Percentiles rank a stretch among this genome's conserved stretches.
Evolutionary conservation across 306 rosid species (phyloP).

Genomic region (Inga leiocalycina): DNA sequence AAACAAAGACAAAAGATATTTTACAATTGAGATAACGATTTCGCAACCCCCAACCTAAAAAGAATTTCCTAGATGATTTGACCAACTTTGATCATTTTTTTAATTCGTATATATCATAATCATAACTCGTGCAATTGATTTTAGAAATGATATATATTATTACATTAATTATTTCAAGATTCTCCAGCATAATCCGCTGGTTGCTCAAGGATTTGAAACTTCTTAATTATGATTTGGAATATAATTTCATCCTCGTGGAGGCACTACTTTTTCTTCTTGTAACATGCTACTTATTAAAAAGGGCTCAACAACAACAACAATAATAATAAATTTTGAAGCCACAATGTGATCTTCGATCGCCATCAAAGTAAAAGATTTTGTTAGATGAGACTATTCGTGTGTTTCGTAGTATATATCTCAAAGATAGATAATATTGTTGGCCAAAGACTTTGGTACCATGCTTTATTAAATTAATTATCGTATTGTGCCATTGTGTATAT

Average conservation of each 20-base stretch:
- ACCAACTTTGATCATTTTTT: background rate
- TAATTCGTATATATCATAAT: background rate
- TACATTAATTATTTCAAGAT: slow-evolving; percentile 12
- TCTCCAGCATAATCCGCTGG: background rate
- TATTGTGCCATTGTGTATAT: background rate
- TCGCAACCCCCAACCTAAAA: slow-evolving; percentile 38
- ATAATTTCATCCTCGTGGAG: slow-evolving; percentile 16
- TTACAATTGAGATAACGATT: slow-evolving; percentile 40
- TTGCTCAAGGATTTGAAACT: slow-evolving; percentile 24
- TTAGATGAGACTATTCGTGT: background rate
- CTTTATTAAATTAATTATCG: background rate
- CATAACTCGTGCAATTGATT: background rate
- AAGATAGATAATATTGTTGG: background rate
- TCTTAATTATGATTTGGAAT: background rate
- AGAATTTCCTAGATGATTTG: slow-evolving; percentile 11
- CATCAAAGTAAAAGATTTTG: slow-evolving; percentile 1
- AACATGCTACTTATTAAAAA: background rate
- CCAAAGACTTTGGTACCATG: background rate
- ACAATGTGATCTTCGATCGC: background rate
- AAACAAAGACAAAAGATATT: slow-evolving; percentile 38
- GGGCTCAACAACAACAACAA: background rate
- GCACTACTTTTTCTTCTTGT: slow-evolving; percentile 29
- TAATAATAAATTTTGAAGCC: background rate
- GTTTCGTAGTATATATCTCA: background rate
- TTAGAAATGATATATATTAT: slow-evolving; percentile 1